Conservation (phyloP, 2,329 filamentous ascomycete species). For the Ophiostoma angusticollis region DNA sequence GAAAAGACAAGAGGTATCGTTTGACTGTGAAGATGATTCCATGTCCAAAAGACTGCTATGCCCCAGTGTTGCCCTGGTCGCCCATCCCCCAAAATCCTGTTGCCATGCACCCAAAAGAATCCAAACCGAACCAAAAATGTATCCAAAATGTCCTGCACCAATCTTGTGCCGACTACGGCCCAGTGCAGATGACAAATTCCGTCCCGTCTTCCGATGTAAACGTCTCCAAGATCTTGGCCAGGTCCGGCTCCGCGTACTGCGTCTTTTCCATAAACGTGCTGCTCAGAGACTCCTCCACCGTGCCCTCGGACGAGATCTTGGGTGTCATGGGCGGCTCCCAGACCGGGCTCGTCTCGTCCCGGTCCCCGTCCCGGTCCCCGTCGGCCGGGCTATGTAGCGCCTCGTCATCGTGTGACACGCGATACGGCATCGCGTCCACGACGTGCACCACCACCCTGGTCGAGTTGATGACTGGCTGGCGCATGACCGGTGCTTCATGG, state of each 20-base stretch:
- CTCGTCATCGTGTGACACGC: conserved; percentile 11
- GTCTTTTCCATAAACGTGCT: conserved; percentile 5
- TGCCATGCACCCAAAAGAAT: not conserved
- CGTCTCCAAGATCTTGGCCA: conserved; percentile 9
- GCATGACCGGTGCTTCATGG: not conserved
- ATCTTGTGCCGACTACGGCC: not conserved
- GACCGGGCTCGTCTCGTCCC: not conserved
- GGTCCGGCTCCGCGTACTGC: conserved; percentile 8
- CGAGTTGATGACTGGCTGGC: conserved; percentile 8
- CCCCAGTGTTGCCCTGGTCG: not conserved
- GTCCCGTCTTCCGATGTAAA: conserved; percentile 11
- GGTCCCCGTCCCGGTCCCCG: too few relatives aligned
- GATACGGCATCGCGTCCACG: conserved; percentile 12
- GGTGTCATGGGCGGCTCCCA: conserved; percentile 10
- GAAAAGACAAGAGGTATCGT: conserved; percentile 6
- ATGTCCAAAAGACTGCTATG: conserved; percentile 2
- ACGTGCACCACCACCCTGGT: conserved; percentile 5
- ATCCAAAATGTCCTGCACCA: not conserved
- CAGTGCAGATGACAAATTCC: conserved; percentile 8
- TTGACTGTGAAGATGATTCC: conserved; percentile 2
- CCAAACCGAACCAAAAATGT: not conserved
- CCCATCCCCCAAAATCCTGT: conserved; percentile 5
- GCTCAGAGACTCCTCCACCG: conserved; percentile 1
- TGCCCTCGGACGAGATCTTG: not conserved
- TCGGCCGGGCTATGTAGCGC: conserved; percentile 12